Evolutionary conservation across 2,329 filamentous ascomycete genomes (phyloP).

Genomic region (Fusarium musae): DNA sequence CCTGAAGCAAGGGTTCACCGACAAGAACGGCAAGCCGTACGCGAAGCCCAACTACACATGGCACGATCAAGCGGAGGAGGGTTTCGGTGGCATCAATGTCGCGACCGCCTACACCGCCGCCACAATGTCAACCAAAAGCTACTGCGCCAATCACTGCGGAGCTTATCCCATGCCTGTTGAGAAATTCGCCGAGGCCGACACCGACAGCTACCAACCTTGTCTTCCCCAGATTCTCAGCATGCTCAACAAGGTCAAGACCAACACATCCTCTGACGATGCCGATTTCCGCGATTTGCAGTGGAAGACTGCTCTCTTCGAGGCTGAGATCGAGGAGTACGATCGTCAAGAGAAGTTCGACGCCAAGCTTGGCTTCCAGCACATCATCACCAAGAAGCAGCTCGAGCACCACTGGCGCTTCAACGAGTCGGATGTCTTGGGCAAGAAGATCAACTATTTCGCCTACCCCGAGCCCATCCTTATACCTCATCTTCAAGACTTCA

Average conservation of each 20-base stretch:
- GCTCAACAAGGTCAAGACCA: conserved; percentile 46
- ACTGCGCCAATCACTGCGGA: conserved; percentile 57
- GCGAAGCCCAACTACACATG: conserved; percentile 45
- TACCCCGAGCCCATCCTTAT: conserved; percentile 48
- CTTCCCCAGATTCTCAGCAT: conserved; percentile 53
- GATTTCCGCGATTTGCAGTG: conserved; percentile 47
- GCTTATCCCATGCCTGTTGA: conserved; percentile 55
- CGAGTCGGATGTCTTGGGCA: conserved; percentile 34
- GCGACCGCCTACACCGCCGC: conserved; percentile 54
- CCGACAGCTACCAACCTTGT: conserved; percentile 58
- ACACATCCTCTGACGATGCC: conserved; percentile 16
- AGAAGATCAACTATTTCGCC: conserved; percentile 50
- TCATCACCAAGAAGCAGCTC: conserved; percentile 47
- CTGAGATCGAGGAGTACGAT: conserved; percentile 50
- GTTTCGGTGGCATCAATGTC: conserved; percentile 54
- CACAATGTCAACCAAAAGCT: conserved; percentile 58
- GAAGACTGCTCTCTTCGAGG: conserved; percentile 50
- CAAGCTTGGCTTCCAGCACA: conserved; percentile 48
- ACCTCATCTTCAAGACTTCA: conserved; percentile 48
- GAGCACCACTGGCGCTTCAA: conserved; percentile 40
- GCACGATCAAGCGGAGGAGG: conserved; percentile 32
- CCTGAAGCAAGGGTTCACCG: conserved; percentile 30
- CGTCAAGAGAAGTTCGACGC: conserved; percentile 49
- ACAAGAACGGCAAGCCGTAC: conserved; percentile 42
- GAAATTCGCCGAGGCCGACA: conserved; percentile 55